Conservation (phyloP, 768 basidiomycete genomes). For the Leccinum variicolor region DNA sequence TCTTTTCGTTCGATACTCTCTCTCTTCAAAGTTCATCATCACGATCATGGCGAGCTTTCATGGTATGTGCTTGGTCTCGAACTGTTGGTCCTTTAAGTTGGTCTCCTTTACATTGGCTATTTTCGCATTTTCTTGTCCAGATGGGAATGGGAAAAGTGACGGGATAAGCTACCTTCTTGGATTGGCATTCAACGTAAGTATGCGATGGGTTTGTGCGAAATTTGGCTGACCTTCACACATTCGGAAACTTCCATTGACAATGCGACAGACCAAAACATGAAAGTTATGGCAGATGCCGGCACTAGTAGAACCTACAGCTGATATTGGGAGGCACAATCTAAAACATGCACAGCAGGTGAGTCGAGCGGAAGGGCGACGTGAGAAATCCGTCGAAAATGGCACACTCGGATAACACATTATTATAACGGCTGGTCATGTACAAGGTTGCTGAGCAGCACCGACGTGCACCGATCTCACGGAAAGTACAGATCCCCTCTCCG, state of each 20-base stretch:
- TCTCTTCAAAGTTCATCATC: conserved; percentile 86
- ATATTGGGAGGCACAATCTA: neutral
- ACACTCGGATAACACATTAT: neutral
- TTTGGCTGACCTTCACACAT: conserved; percentile 95
- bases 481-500: neutral
- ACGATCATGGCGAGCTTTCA: conserved; percentile 77
- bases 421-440: neutral
- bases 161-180: conserved; percentile 19
- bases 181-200: conserved; percentile 95
- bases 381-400: neutral
- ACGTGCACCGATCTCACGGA: neutral
- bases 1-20: conserved; percentile 73
- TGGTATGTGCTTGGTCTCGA: conserved; percentile 71
- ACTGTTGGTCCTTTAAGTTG: conserved; percentile 65
- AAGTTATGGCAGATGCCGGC: neutral
- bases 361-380: too few relatives aligned
- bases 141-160: neutral
- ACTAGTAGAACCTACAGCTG: neutral
- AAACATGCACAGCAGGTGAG: neutral
- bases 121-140: conserved; percentile 90
- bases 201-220: conserved; percentile 86
- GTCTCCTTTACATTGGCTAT: conserved; percentile 85
- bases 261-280: neutral
- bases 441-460: neutral
- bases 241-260: conserved; percentile 71